Evolutionary conservation across 306 rosid genomes (phyloP).

Genomic region (Erythrophleum fordii): DNA sequence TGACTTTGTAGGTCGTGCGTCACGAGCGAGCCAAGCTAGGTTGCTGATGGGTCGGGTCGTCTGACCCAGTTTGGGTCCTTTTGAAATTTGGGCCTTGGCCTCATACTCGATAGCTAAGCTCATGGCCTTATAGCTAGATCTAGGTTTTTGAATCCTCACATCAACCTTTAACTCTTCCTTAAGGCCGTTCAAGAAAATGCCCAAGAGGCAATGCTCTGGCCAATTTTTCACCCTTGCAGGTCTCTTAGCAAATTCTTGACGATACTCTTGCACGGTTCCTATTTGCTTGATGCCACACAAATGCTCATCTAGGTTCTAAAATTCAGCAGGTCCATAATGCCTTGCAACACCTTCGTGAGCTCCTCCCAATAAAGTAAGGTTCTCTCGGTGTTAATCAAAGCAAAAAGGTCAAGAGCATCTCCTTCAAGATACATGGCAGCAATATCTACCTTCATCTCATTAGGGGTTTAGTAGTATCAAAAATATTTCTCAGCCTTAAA

Average conservation of each 20-base stretch:
- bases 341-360: not conserved
- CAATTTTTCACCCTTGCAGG: not conserved
- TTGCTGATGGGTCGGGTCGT: rapidly evolving
- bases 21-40: too few relatives aligned
- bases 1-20: too few relatives aligned
- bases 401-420: not conserved
- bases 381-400: not conserved
- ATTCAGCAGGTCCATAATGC: not conserved
- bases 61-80: not conserved
- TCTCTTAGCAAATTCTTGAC: not conserved
- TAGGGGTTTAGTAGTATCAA: not conserved
- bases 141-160: too few relatives aligned
- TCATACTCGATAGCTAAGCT: not conserved
- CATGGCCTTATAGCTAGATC: not conserved
- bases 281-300: too few relatives aligned
- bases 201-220: not conserved
- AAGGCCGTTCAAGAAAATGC: not conserved
- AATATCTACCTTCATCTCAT: not conserved
- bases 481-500: not conserved
- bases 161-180: not conserved
- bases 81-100: not conserved
- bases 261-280: rapidly evolving
- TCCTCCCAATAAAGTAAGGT: too few relatives aligned
- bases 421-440: not conserved
- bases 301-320: not conserved